These are phyloP conservation scores for Salix arbutifolia DNA, from an alignment of 345 rosid genomes.

Conservation along the genomic window DNA sequence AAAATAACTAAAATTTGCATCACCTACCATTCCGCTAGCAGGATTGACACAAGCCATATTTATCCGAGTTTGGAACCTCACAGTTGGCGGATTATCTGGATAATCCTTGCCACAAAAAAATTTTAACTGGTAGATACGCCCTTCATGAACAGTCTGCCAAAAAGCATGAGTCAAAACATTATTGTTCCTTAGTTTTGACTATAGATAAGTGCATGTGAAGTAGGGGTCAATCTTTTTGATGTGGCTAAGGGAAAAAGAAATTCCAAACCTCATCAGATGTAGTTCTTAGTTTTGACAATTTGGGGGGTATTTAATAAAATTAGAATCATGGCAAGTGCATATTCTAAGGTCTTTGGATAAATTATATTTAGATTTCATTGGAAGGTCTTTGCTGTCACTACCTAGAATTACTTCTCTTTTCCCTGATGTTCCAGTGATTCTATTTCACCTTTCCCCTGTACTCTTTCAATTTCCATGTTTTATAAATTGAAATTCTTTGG, in stretches of 20 bases:
- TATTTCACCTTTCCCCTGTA: not conserved
- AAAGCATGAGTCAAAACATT: conserved; percentile 8
- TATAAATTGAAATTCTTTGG: not conserved
- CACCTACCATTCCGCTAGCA: conserved; percentile 66
- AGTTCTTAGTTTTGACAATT: not conserved
- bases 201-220: not conserved
- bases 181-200: not conserved
- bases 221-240: not conserved
- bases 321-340: not conserved
- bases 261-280: not conserved
- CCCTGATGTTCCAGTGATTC: not conserved
- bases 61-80: conserved; percentile 64
- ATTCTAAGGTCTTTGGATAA: not conserved
- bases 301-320: not conserved
- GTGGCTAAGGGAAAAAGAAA: not conserved
- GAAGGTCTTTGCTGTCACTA: not conserved
- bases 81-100: conserved; percentile 73
- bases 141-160: conserved; percentile 74
- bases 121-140: conserved; percentile 80
- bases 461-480: not conserved
- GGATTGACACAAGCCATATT: conserved; percentile 80
- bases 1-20: conserved; percentile 1
- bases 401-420: not conserved
- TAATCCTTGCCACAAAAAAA: conserved; percentile 67
- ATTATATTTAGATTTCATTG: not conserved